A percentile compares a stretch with the other conserved stretches of the same genome.
Evolutionary conservation across 768 basidiomycete genomes (phyloP).

Genomic region (Kwoniella dejecticola): DNA sequence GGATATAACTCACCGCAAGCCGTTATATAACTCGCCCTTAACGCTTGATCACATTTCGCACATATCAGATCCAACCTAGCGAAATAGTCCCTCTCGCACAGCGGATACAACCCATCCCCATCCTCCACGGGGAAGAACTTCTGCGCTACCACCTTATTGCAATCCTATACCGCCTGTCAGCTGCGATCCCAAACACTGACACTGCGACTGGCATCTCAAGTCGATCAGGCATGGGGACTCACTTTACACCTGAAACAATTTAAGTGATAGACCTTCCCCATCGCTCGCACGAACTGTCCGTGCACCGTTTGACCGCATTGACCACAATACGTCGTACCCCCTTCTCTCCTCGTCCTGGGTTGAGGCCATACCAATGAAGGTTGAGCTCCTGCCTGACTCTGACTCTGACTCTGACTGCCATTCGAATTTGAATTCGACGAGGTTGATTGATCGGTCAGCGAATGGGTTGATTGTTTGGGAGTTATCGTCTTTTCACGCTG

Average conservation of each 20-base stretch:
- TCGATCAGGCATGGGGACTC: too few species aligned
- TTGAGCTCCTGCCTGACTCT: too few species aligned
- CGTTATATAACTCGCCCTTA: slow-evolving; percentile 97
- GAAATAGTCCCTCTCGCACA: slow-evolving; percentile 99
- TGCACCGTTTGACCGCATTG: slow-evolving; percentile 63
- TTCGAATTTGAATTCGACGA: background rate
- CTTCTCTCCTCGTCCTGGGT: slow-evolving; percentile 21
- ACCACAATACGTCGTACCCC: slow-evolving; percentile 51
- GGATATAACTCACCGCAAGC: slow-evolving; percentile 82
- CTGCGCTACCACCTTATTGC: slow-evolving; percentile 90
- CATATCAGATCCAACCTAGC: slow-evolving; percentile 93
- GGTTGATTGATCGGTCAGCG: slow-evolving; percentile 3
- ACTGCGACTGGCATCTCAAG: too few species aligned
- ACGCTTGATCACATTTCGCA: slow-evolving; percentile 88
- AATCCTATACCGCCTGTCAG: slow-evolving; percentile 72
- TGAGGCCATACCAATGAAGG: slow-evolving; percentile 16
- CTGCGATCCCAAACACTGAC: too few species aligned
- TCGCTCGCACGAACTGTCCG: slow-evolving; percentile 92
- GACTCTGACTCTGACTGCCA: background rate
- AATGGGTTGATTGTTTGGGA: slow-evolving; percentile 17
- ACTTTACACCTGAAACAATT: slow-evolving; percentile 98
- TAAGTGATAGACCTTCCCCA: slow-evolving; percentile 92
- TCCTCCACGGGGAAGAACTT: slow-evolving; percentile 99
- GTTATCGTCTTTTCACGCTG: slow-evolving; percentile 18
- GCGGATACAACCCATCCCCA: slow-evolving; percentile 80